Conservation (phyloP, 805 yeast species). For the Clavispora phyllophila region DNA sequence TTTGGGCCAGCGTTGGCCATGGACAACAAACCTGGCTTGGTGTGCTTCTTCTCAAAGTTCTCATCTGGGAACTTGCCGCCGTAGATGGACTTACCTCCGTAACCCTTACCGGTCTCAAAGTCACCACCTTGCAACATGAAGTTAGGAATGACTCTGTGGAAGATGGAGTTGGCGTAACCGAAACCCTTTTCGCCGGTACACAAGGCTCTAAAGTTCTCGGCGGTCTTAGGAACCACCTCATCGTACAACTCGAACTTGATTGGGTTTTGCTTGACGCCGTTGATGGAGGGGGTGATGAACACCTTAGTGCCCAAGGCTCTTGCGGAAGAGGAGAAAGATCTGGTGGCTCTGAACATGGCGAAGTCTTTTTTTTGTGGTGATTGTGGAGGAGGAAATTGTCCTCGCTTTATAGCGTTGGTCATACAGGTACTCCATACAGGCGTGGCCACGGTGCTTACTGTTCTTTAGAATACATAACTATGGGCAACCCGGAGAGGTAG, state of each 20-base stretch:
- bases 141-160: slow-evolving; percentile 16
- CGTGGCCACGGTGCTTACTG: background rate
- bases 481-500: background rate
- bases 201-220: slow-evolving; percentile 16
- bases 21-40: slow-evolving; percentile 15
- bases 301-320: slow-evolving; percentile 48
- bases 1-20: slow-evolving; percentile 16
- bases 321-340: slow-evolving; percentile 49
- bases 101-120: slow-evolving; percentile 13
- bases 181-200: slow-evolving; percentile 17
- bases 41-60: slow-evolving; percentile 13
- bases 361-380: background rate
- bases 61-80: slow-evolving; percentile 15
- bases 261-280: slow-evolving; percentile 17
- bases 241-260: slow-evolving; percentile 17
- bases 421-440: background rate
- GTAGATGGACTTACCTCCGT: slow-evolving; percentile 16
- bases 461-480: slow-evolving; percentile 1
- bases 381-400: background rate
- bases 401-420: background rate
- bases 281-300: slow-evolving; percentile 52
- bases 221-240: slow-evolving; percentile 15
- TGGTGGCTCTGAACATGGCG: slow-evolving; percentile 24
- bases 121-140: slow-evolving; percentile 18
- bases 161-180: slow-evolving; percentile 13